Evolutionary conservation across 306 rosid species (phyloP), one percentile per base, ranked within the genome.

Genomic region (Dalbergia cochinchinensis): DNA sequence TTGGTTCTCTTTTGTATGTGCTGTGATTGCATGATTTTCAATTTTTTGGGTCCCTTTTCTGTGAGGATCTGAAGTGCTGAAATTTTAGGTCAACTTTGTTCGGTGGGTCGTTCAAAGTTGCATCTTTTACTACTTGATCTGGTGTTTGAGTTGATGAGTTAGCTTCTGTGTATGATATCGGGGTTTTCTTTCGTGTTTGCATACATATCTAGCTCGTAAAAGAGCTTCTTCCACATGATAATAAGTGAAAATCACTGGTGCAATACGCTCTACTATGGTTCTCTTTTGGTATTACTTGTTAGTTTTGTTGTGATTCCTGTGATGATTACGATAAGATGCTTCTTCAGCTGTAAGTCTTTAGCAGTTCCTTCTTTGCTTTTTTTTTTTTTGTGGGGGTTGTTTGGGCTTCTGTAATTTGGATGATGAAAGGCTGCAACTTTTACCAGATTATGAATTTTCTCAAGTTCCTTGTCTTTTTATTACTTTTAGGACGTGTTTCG

Each of bases 51-150:
- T 48, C 15, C n/a, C 31, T 41, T 54, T 1, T 71, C 34, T 63
- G 51, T 31, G 63, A 22, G 35, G 37, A 37, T 55, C 77, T 51
- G 22, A 34, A 45, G 20, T 53, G 58, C 44, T 71, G 67, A 64
- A 70, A 48, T 76, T 85, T 60, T 11, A 14, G 63, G 78, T 81
- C 80, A 72, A 77, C 42, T 53, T 77, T 55, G 22, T 54, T 15
- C 63, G 15, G 4, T 34, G 55, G 44, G 66, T 70, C 18, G 8
- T 67, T 75, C n/a, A 12, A 15, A 75, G 39, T 57, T 70, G 19
- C 65, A 16, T 53, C 26, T 55, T 63, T 65, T 39, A 16, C 70
- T 18, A 13, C 47, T 62, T 80, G 82, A 80, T 79, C 58, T 63
- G 50, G 6, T 54, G 50, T 54, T 80, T 84, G 65, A 65, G 14